phyloP scores from a whole-genome alignment of 345 rosid species.

The Geranium brycei region DNA sequence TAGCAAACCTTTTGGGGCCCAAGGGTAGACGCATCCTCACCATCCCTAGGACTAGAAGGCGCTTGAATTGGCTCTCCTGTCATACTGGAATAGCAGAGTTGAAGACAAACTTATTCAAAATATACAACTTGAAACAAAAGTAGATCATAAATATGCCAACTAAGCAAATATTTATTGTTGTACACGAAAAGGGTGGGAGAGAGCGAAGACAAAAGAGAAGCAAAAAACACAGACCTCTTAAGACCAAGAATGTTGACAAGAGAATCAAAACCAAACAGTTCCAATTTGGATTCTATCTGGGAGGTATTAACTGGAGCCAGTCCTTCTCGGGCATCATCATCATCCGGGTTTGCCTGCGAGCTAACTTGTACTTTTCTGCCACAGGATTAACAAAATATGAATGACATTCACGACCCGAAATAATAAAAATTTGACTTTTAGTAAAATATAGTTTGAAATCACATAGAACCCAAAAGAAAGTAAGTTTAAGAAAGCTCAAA shows the following conservation, averaged over 20 bases:
- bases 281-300: conserved; percentile 63
- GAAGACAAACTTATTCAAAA: conserved; percentile 4
- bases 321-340: conserved; percentile 21
- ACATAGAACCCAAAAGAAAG: no score
- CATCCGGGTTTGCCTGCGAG: conserved; percentile 17
- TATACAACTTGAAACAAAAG: neutral
- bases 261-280: conserved; percentile 96
- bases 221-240: conserved; percentile 43
- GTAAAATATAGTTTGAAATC: no score
- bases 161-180: neutral
- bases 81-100: conserved; percentile 57
- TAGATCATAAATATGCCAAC: neutral
- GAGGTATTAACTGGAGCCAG: conserved; percentile 34
- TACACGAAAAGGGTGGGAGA: neutral
- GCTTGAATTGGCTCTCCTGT: conserved; percentile 70
- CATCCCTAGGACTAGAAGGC: conserved; percentile 89
- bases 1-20: conserved; percentile 53
- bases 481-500: no score
- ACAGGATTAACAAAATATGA: conserved; percentile 12
- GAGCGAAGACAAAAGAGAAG: neutral
- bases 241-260: conserved; percentile 97
- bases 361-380: conserved; percentile 55
- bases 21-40: conserved; percentile 50
- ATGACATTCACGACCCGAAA: neutral
- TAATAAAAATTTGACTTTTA: no score